phyloP scores from a whole-genome alignment of 2,329 filamentous ascomycete species.

The Sarocladium brachiariae region DNA sequence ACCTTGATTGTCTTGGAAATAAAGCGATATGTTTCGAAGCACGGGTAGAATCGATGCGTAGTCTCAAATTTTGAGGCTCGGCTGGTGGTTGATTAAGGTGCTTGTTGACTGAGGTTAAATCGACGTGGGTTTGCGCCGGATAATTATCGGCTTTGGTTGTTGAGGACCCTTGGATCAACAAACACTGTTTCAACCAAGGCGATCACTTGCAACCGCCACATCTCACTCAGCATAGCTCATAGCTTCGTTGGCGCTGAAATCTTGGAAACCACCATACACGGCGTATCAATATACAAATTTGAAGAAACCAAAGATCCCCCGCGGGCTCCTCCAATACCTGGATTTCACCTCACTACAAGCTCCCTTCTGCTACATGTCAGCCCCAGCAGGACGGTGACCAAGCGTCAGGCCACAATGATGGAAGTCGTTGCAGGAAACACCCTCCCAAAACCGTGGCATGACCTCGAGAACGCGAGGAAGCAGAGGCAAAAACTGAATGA shows the following conservation, averaged over 20 bases:
- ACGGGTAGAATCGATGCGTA: not conserved
- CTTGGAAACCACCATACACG: no score
- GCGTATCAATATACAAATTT: no score
- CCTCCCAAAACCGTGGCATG: slow-evolving; percentile 33
- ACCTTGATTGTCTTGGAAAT: no score
- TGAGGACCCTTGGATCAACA: not conserved
- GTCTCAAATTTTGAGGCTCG: no score
- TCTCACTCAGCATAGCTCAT: no score
- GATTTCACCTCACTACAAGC: no score
- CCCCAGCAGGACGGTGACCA: no score
- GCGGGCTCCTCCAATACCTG: no score
- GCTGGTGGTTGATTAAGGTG: not conserved
- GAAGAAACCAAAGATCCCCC: no score
- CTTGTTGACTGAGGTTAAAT: not conserved
- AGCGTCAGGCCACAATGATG: not conserved
- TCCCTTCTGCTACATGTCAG: no score
- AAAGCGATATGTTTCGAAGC: no score
- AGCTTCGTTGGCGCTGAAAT: no score
- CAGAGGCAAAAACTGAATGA: slow-evolving; percentile 30
- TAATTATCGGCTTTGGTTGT: not conserved
- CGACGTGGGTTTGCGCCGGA: slow-evolving; percentile 2
- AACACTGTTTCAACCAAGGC: not conserved
- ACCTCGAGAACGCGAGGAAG: slow-evolving; percentile 25
- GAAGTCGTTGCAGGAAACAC: slow-evolving; percentile 17
- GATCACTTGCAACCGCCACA: not conserved